Evolutionary conservation across 306 rosid species (phyloP), one percentile per base, ranked within the genome.

Genomic region (Rosa multiflora): DNA sequence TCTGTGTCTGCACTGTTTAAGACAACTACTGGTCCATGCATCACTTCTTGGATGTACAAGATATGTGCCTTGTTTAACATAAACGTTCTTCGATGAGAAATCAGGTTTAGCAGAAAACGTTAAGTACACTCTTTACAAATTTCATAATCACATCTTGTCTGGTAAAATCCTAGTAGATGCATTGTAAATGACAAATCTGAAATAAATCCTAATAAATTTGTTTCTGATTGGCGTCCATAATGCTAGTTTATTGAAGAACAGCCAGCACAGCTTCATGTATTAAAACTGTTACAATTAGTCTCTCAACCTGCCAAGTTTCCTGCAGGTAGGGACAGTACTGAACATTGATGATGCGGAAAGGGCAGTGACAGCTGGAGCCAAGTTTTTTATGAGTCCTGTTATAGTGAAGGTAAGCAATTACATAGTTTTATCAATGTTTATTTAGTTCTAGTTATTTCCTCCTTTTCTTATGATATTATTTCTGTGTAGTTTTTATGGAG

Each of bases 301-400:
- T 81, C 83, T 84, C 77, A 85, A 79, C 77, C 47, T 51, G 76
- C 70, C 23, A 48, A 64, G 77, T 73, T 49, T 74, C 75, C 75
- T 77, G 72, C 86, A 94, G 98, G 97, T 92, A 74, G 98, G 98
- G 83, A 94, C 98, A 63, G 94, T 94, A 64, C 90, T 94, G 51
- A 86, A 82, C 82, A 74, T 85, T 69, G 88, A 90, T 88, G 98
- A 94, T 87, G 97, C 98, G 51, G 85, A 83, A 83, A 26, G 70
- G 78, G 97, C 97, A 79, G 82, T 83, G 56, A 83, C 78, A 10
- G 84, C 92, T n/a, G 98, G 98, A 76, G 98, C 98, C 80, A 94
- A 90, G 80, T 94, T 94, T 76, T 78, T 94, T 9, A 88, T 94
- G 98, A 94, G 98, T 81, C 98, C 98, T 78, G 91, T 88, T 59